These are phyloP conservation scores for Fusarium nygamai DNA, from an alignment of 2,329 filamentous ascomycete genomes.

Conservation along the genomic window DNA sequence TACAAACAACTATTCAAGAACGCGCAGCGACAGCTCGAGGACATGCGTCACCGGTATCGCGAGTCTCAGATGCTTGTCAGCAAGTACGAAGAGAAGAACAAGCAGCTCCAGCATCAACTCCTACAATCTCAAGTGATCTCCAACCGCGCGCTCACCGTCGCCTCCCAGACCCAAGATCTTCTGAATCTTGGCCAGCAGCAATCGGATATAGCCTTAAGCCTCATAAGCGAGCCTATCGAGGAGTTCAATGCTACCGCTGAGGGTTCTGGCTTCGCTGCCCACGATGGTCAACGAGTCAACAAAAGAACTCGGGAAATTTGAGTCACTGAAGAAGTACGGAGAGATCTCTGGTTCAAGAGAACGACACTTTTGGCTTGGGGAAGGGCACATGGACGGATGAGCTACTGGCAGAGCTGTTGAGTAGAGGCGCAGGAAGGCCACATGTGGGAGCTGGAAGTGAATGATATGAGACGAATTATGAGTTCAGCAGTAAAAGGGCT, in stretches of 20 bases:
- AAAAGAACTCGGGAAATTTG: neutral
- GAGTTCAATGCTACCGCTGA: neutral
- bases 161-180: neutral
- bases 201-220: rapidly evolving
- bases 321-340: rapidly evolving
- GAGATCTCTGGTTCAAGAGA: rapidly evolving
- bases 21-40: too few relatives aligned
- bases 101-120: neutral
- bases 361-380: rapidly evolving
- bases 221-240: rapidly evolving
- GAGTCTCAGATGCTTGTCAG: rapidly evolving
- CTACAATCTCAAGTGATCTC: neutral
- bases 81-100: neutral
- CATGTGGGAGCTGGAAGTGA: rapidly evolving
- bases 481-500: neutral
- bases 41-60: too few relatives aligned
- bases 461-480: neutral
- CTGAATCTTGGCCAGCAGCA: neutral
- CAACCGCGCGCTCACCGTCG: neutral
- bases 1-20: too few relatives aligned
- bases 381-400: neutral
- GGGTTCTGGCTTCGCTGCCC: neutral
- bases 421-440: rapidly evolving
- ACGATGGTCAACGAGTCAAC: neutral
- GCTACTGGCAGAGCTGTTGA: neutral